phyloP scores from a whole-genome alignment of 768 basidiomycete genomes.

The Termitomyces sp. region DNA sequence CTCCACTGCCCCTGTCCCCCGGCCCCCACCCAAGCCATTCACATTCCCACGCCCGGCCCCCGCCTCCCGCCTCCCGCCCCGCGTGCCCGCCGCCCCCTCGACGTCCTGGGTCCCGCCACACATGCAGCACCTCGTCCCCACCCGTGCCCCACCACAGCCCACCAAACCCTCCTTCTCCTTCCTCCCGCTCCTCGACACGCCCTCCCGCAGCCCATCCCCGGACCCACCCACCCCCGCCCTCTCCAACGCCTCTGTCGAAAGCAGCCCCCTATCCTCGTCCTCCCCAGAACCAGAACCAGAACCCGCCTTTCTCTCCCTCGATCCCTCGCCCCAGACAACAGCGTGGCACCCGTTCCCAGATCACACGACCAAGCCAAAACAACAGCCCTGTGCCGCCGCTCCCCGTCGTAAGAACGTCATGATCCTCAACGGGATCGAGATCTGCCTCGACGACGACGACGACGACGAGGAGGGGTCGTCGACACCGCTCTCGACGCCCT shows the following conservation, averaged over 20 bases:
- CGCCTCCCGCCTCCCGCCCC: neutral
- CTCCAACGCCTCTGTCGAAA: constrained; percentile 30
- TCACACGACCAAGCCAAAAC: neutral
- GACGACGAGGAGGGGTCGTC: constrained; percentile 2
- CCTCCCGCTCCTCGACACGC: constrained; percentile 31
- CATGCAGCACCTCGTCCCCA: constrained; percentile 26
- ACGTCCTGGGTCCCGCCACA: constrained; percentile 18
- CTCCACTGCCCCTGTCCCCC: neutral
- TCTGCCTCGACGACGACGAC: constrained; percentile 14
- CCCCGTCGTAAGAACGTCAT: neutral
- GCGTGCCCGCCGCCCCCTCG: constrained; percentile 6
- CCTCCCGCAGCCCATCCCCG: constrained; percentile 14
- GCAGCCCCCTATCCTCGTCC: constrained; percentile 30
- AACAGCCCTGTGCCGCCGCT: neutral
- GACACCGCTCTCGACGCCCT: too few species aligned
- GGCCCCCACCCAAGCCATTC: constrained; percentile 5
- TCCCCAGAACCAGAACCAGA: constrained; percentile 24
- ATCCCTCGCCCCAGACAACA: constrained; percentile 3
- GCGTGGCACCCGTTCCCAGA: constrained; percentile 8
- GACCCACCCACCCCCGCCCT: constrained; percentile 29
- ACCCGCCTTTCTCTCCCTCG: constrained; percentile 22
- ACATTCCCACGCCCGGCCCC: neutral
- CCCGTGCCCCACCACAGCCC: constrained; percentile 14
- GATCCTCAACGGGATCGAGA: constrained; percentile 13
- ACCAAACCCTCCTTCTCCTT: constrained; percentile 27